These are phyloP conservation scores for Calonectria montana DNA, from an alignment of 2,329 filamentous ascomycete genomes.

Conservation along the genomic window DNA sequence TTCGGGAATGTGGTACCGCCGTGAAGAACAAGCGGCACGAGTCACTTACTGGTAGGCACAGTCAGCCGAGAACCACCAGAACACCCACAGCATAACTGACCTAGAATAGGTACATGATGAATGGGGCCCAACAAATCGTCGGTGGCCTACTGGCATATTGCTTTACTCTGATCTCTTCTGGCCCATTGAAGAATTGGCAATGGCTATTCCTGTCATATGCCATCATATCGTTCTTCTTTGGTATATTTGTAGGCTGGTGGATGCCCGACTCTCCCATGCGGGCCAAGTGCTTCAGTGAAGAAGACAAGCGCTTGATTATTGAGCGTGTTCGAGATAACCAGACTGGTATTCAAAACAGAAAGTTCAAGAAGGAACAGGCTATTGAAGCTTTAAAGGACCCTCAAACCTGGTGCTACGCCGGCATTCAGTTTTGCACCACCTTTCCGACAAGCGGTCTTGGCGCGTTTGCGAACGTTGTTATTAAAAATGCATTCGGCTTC, in stretches of 20 bases:
- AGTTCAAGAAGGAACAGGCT: slow-evolving; percentile 59
- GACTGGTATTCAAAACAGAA: slow-evolving; percentile 69
- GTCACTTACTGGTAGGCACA: slow-evolving; percentile 77
- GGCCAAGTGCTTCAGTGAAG: slow-evolving; percentile 74
- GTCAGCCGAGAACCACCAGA: too few relatives aligned
- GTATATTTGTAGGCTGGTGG: slow-evolving; percentile 70
- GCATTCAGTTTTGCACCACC: slow-evolving; percentile 77
- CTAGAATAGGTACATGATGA: slow-evolving; percentile 67
- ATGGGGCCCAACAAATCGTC: slow-evolving; percentile 78
- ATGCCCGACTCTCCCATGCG: slow-evolving; percentile 79
- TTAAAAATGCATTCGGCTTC: slow-evolving; percentile 72
- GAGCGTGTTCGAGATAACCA: slow-evolving; percentile 71
- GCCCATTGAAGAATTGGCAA: slow-evolving; percentile 73
- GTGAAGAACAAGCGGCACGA: slow-evolving; percentile 73
- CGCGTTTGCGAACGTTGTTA: slow-evolving; percentile 80
- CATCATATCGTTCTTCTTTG: slow-evolving; percentile 70
- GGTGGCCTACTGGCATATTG: slow-evolving; percentile 78
- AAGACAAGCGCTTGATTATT: slow-evolving; percentile 73
- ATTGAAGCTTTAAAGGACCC: slow-evolving; percentile 70
- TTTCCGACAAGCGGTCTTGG: slow-evolving; percentile 79
- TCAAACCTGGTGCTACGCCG: slow-evolving; percentile 72
- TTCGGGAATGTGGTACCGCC: slow-evolving; percentile 77
- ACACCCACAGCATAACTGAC: too few relatives aligned
- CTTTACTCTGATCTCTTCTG: slow-evolving; percentile 62
- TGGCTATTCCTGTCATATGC: slow-evolving; percentile 76